Base-by-base conservation (phyloP, 2,329 filamentous ascomycete species). In the Ustulina deusta region DNA sequence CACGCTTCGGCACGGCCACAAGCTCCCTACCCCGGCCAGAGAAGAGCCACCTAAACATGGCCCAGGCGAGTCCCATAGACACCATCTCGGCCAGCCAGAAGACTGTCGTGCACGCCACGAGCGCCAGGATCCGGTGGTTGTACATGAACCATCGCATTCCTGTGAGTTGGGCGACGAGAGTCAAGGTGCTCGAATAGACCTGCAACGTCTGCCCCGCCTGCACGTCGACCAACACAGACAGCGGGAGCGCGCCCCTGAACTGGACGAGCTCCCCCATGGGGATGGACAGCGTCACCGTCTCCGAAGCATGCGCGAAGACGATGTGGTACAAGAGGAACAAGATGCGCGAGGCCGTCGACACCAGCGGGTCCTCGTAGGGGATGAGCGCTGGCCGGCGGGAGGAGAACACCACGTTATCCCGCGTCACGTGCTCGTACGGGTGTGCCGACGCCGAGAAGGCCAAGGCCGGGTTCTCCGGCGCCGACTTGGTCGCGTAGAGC, bases 91-190 rank as follows among this genome's bases (percentile, higher is more conserved):
- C 87, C 1, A 82, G 77, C 93, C 94, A 98, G 79, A 97, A 97
- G 0, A 87, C 73, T 0, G 83, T 79, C 0, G 90, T 92, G 74
- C 94, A 91, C 0, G 90, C 75, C 0, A 91, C 60, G 66, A 93
- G 94, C 5, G 89, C 89, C 1, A 89, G 78, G 40, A 96, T 75
- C 13, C 91, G 89, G 81, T 95, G 91, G 69, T 93, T 90, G 75
- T 96, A 96, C 92, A 99, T 97, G 63, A 94, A 74, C 89, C 92
- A 96, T 56, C 91, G 84, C 68, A 97, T 78, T 0, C 95, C 95
- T 11, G 86, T 85, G 71, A 97, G 89, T 61, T 89, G 86, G 4
- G 95, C 94, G 32, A 87, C 89, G 69, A 98, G 88, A 2, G 85
- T 86, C 38, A 97, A 84, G 15, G 81, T 82, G 3, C 88, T 90